Evolutionary conservation across 1,284 basidiomycete species (phyloP), one percentile per base, ranked within the genome.

Genomic region (Rhodotorula sp.): DNA sequence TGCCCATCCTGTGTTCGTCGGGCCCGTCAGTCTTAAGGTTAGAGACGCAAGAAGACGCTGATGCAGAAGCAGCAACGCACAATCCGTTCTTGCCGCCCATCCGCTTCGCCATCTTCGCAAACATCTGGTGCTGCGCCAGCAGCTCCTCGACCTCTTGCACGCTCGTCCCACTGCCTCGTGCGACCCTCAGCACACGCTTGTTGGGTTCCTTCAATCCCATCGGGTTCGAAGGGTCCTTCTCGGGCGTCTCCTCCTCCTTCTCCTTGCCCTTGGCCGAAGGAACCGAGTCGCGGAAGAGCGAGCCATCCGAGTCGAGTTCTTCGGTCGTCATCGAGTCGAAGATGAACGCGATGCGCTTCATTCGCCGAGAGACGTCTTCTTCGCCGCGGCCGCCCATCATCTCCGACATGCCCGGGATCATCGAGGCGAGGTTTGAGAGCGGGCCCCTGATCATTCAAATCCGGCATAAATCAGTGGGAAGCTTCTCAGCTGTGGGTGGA

Each of bases 291-390:
- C 72, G 69, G 82, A 96, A 95, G 52, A 87, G 85, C 52, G 88
- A 83, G 18, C 95, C 96, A 79, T 99, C 95, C n/a, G 92, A 95
- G 81, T 99, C 94, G 65, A 99, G 87, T 81, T 99, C 96, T 65
- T 83, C 83, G 24, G 88, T 86, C 52, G 93, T 92, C 95, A 99
- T 99, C 77, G 91, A 93, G 81, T 99, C 95, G 30, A 93, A 97
- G 79, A 99, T 98, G 83, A 91, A 99, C 75, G 98, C 91, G 91
- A 99, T 94, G 71, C 94, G 88, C 82, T 98, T 98, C 87, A 99
- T 89, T 69, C 92, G 89, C 74, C 87, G 81, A 7, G 79, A 74
- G 2, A 90, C 88, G 48, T 92, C 92, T 78, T 96, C 94, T 78
- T 97, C 95, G 78, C 93, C 92, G 40, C 37, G 94, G 11, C 76